Base-by-base conservation (phyloP, 75 land plant species). In the Pinus taeda region DNA sequence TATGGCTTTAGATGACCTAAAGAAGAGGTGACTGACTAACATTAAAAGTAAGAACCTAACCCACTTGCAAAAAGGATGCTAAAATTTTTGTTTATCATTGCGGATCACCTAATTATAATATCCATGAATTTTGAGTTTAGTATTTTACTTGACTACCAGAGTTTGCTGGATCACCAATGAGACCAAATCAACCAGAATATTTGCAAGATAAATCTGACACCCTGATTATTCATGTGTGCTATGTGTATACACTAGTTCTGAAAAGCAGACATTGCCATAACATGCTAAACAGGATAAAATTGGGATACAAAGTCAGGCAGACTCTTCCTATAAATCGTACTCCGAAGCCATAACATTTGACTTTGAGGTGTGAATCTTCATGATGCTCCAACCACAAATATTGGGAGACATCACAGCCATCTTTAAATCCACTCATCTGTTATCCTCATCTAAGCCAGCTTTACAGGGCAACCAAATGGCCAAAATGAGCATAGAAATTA, bases 301-400 rank as follows among this genome's bases (percentile, higher is more conserved):
- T 62, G 11, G n/a, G 30, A 62, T 26, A 26, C 30, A 62, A 62
- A 26, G 29, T 0, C 65, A 62, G 24, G 24, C 30, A 62, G 29
- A 24, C 65, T 3, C 20, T 42, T 69, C 13, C n/a, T 39, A 33
- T 33, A 45, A 39, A 39, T 69, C 9, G 3, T 39, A 69, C 8
- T 39, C n/a, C 3, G 42, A 73, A 24, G 58, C 36, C 74, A 29
- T 56, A 22, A 39, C 42, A 2, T 15, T 73, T 56, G 33, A 56
- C 3, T 73, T 73, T 73, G 17, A 24, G 59, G 74, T 57, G 14
- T 22, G 22, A 56, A 56, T 56, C 57, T 73, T 56, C 58, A 73
- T 73, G 74, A 55, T 26, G 74, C 59, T 73, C 57, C 58, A 73
- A 56, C 74, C 18, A 36, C 53, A 69, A 69, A 42, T 7, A 45